phyloP scores from a whole-genome alignment of 805 yeast genomes.

The Ogataea nakhonphanomensis region DNA sequence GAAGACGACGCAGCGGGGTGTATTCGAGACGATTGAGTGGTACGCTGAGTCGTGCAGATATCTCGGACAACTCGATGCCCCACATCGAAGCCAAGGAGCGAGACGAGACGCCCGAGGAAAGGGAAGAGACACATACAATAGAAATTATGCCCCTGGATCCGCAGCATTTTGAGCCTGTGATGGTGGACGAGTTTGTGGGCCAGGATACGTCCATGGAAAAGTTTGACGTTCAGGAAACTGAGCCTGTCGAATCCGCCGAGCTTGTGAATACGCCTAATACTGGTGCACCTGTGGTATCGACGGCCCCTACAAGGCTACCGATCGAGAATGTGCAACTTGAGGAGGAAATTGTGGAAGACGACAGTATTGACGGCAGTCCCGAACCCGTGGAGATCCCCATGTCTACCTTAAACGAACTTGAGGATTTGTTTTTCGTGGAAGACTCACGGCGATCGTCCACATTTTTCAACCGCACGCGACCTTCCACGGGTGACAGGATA shows the following conservation, averaged over 20 bases:
- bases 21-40: slow-evolving; percentile 1
- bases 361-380: slow-evolving; percentile 22
- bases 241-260: neutral
- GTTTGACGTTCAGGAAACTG: neutral
- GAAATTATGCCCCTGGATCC: no score
- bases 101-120: neutral
- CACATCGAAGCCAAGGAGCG: slow-evolving; percentile 1
- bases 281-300: neutral
- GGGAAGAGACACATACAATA: neutral
- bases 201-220: neutral
- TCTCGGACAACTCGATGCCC: slow-evolving; percentile 9
- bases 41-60: slow-evolving; percentile 2
- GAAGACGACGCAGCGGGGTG: slow-evolving; percentile 1
- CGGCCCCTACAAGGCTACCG: neutral
- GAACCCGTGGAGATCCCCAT: slow-evolving; percentile 38
- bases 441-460: slow-evolving; percentile 28
- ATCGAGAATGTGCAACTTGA: neutral
- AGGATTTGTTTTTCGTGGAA: slow-evolving; percentile 26
- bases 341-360: slow-evolving; percentile 20
- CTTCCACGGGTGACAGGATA: slow-evolving; percentile 5
- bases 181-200: neutral
- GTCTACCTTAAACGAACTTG: slow-evolving; percentile 34
- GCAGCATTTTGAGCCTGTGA: neutral
- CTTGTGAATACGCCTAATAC: neutral
- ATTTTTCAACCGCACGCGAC: slow-evolving; percentile 21